Percentiles rank a stretch among this genome's conserved stretches.
phyloP scores from a whole-genome alignment of 495 filamentous ascomycete genomes.

The Elasticomyces elasticus region DNA sequence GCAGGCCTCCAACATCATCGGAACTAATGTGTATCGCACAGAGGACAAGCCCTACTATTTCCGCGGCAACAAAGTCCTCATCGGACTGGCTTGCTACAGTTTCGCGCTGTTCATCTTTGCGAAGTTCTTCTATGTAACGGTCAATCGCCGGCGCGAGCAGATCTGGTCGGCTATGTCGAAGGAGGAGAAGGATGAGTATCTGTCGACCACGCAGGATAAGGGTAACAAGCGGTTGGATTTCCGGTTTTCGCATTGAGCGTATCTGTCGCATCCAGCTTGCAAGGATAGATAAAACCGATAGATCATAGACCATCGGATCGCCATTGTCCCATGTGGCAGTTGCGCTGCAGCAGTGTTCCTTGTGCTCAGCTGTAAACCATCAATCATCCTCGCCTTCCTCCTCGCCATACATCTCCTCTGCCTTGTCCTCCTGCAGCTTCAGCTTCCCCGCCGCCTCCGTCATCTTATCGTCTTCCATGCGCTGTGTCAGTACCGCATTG shows the following conservation, averaged over 20 bases:
- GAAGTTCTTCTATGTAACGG: slow-evolving; percentile 25
- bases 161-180: slow-evolving; percentile 32
- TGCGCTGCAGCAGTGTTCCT: not conserved
- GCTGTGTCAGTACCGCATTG: slow-evolving; percentile 71
- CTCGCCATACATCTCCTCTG: slow-evolving; percentile 82
- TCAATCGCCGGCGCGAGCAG: slow-evolving; percentile 34
- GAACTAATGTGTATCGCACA: slow-evolving; percentile 32
- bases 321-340: not conserved
- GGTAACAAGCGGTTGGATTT: slow-evolving; percentile 22
- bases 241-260: slow-evolving; percentile 18
- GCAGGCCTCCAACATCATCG: slow-evolving; percentile 33
- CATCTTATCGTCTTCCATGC: slow-evolving; percentile 83
- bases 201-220: slow-evolving; percentile 16
- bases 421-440: slow-evolving; percentile 46
- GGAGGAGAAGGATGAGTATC: slow-evolving; percentile 31
- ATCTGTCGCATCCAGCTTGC: not conserved
- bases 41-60: slow-evolving; percentile 35
- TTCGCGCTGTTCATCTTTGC: slow-evolving; percentile 30
- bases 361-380: no score
- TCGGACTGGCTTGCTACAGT: slow-evolving; percentile 31
- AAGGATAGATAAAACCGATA: not conserved
- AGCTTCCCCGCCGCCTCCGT: slow-evolving; percentile 26
- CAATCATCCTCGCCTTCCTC: slow-evolving; percentile 50
- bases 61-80: slow-evolving; percentile 35
- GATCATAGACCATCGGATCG: not conserved